Conservation (phyloP, 768 basidiomycete species). For the Galerina sulciceps region DNA sequence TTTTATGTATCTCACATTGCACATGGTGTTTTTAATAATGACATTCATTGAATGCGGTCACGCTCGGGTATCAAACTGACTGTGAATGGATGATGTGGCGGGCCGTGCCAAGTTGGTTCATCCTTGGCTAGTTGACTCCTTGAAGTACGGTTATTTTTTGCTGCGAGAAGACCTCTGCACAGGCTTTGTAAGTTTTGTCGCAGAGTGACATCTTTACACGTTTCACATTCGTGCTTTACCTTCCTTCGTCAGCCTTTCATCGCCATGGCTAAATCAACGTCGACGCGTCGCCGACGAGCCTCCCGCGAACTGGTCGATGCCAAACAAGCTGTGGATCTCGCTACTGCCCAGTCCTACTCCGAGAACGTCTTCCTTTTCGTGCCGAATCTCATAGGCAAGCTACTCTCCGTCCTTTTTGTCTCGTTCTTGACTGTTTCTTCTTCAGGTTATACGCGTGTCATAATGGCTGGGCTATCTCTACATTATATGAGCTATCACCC, state of each 20-base stretch:
- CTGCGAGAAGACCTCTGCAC: too few species aligned
- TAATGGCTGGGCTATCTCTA: slow-evolving; percentile 87
- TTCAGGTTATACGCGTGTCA: slow-evolving; percentile 82
- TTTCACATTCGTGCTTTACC: neutral
- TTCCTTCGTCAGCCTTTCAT: neutral
- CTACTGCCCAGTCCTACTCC: slow-evolving; percentile 82
- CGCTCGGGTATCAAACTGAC: slow-evolving; percentile 1
- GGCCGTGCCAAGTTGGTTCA: slow-evolving; percentile 4
- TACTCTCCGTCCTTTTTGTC: slow-evolving; percentile 3
- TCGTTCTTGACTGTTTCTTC: slow-evolving; percentile 12
- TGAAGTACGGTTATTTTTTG: too few species aligned
- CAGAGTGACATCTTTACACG: neutral
- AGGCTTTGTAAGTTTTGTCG: neutral
- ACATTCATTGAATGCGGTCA: neutral
- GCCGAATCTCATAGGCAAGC: slow-evolving; percentile 92
- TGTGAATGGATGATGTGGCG: slow-evolving; percentile 7
- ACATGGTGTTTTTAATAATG: too few species aligned
- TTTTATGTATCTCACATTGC: too few species aligned
- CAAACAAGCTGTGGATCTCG: slow-evolving; percentile 85
- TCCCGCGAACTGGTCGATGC: slow-evolving; percentile 80
- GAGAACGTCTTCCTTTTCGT: slow-evolving; percentile 98
- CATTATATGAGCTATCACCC: slow-evolving; percentile 96
- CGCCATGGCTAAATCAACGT: slow-evolving; percentile 36
- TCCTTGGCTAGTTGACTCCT: too few species aligned
- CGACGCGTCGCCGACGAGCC: slow-evolving; percentile 47